Base-by-base conservation (phyloP, 2,329 filamentous ascomycete genomes). In the Myriangium duriaei region DNA sequence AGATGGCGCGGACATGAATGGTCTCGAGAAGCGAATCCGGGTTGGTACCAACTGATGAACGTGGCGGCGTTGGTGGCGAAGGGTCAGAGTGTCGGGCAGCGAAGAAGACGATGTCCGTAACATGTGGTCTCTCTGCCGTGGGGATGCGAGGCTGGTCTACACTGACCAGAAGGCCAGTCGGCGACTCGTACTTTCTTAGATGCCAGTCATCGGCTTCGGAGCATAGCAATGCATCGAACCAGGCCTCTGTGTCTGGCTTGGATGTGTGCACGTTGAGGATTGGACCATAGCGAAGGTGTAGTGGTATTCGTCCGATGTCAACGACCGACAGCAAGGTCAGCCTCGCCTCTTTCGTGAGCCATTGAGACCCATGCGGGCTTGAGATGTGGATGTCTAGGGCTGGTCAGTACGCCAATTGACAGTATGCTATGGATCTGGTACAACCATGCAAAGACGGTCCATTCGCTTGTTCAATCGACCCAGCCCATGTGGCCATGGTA, bases 71-170 rank as follows among this genome's bases (percentile, higher is more conserved):
- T 5, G 53, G 52, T 26, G 55, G 45, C 15, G 40, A 44, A 13
- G 42, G 32, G 21, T 43, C 30, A 14, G 39, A 6, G 19, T 47
- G 45, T 37, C 56, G 49, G 3, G 56, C 56, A 5, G 60, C 63
- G 39, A 65, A 67, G 43, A 69, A 61, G 4, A 69, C 51, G 0
- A 69, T 46, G 34, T 69, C 64, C 0, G 64, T 67, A 2, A 60
- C 44, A 12, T 45, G 45, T 0, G 53, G 49, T 5, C 41, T 42
- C 2, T 15, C 11, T 1, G 35, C 35, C 3, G 11, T 17, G 1
- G 17, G 32, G 3, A 37, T 17, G 9, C 17, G 30, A 11, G 34
- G 21, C 6, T 35, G 34, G 3, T 50, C 38, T 0, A 61, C 54
- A 33, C 56, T 50, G 2, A 51, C 56, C 4, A 65, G 45, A 9